Evolutionary conservation across 257 asterid species (phyloP), one percentile per base, ranked within the genome.

Genomic region (Sherardia arvensis): DNA sequence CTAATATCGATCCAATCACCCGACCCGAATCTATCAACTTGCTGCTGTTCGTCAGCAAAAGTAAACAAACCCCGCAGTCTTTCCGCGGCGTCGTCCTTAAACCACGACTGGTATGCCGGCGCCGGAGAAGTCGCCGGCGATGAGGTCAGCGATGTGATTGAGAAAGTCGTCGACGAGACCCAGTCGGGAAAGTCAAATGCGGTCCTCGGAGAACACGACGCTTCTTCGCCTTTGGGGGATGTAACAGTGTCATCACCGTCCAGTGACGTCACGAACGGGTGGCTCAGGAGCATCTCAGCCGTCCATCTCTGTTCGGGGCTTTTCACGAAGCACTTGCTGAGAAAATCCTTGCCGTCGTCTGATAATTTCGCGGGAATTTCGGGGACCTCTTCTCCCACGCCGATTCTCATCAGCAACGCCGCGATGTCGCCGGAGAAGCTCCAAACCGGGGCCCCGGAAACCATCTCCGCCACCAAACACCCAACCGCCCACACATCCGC

Each of bases 401-500:
- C 95, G 25, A 91, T 88, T 49, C 59, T 85, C 86, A 86, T 80
- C 23, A 87, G 54, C 15, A 90, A 70, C 70, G 54, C 82, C 34
- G 93, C 74, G 60, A 84, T 2, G 27, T 59, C 47, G 32, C 83
- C 80, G 66, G 89, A 69, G 59, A 59, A 77, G 0, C 61, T 64
- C 95, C 89, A 84, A 5, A 71, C 88, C 47, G 91, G 91, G 68
- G 71, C 61, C 18, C 95, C 96, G 18, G 84, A 36, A 25, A 63
- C 71, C 90, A 87, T 82, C 85, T 91, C 97, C 34, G 73, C 73
- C 71, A 91, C 85, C 76, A 63, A 80, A 57, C 97, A 91, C 15
- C 97, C 97, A 4, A 85, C 75, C 14, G 95, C 94, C 97, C 97
- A 91, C 0, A 91, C 61, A 54, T 91, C 97, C 28, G 97, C 93